These are phyloP conservation scores for Luffa aegyptiaca DNA, from an alignment of 306 rosid species.

Conservation along the genomic window DNA sequence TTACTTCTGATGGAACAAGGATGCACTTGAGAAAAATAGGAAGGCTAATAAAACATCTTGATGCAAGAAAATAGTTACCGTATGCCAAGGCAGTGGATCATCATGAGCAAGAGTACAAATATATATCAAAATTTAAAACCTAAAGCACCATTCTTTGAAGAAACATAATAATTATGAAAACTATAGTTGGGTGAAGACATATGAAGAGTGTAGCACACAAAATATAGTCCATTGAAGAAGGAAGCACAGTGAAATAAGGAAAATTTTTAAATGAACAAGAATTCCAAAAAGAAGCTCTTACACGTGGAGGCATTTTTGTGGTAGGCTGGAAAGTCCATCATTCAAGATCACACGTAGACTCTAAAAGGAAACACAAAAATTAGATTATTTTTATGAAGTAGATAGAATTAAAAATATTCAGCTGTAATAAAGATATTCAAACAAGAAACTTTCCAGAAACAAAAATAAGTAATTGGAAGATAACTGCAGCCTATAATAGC, in stretches of 20 bases:
- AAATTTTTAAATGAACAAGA: neutral
- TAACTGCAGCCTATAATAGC: neutral
- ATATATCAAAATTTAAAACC: neutral
- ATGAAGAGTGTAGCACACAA: neutral
- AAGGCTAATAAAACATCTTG: neutral
- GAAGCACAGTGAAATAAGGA: neutral
- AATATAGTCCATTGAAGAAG: neutral
- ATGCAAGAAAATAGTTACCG: neutral
- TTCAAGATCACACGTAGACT: conserved; percentile 80
- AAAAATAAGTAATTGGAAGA: neutral
- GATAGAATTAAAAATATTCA: neutral
- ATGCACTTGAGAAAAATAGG: neutral
- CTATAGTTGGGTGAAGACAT: neutral
- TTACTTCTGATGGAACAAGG: neutral
- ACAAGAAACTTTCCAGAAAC: neutral
- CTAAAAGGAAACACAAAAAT: conserved; percentile 27
- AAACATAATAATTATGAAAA: neutral
- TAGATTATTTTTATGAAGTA: neutral
- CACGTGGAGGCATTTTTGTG: conserved; percentile 82
- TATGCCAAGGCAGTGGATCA: neutral
- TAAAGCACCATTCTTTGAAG: neutral
- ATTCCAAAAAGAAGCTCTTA: conserved; percentile 32
- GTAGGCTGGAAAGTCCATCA: conserved; percentile 83
- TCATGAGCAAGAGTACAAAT: neutral
- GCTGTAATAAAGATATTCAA: neutral